A percentile compares a stretch with the other conserved stretches of the same genome.
These are phyloP conservation scores for Ceratobasidium sp. DNA, from an alignment of 1,284 basidiomycete species.

Conservation along the genomic window DNA sequence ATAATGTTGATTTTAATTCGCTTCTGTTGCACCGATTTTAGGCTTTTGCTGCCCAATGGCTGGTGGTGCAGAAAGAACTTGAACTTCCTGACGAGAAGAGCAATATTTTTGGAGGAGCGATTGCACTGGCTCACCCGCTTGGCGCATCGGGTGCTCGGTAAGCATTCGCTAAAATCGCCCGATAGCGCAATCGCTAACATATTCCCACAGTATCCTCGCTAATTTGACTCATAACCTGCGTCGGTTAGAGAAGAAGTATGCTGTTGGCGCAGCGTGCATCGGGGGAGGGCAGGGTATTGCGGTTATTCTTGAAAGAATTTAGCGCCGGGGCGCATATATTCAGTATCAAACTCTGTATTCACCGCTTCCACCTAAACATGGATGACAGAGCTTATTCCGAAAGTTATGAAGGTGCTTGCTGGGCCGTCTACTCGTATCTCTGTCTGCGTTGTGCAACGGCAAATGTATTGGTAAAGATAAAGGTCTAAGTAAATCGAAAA, in stretches of 20 bases:
- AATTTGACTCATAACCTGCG: conserved; percentile 67
- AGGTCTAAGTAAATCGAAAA: background rate
- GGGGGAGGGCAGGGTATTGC: conserved; percentile 63
- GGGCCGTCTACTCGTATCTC: background rate
- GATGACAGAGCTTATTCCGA: no score
- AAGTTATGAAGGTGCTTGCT: no score
- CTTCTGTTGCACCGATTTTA: conserved; percentile 17
- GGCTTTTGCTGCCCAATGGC: conserved; percentile 70
- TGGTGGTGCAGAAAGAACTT: conserved; percentile 67
- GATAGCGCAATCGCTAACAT: background rate
- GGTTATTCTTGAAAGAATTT: conserved; percentile 57
- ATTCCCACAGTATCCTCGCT: conserved; percentile 59
- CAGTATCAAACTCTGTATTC: background rate
- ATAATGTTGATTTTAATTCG: background rate
- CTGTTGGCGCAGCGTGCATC: conserved; percentile 68
- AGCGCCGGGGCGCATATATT: conserved; percentile 7
- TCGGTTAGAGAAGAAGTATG: conserved; percentile 66
- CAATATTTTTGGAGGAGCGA: conserved; percentile 64
- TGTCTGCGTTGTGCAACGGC: background rate
- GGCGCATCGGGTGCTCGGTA: conserved; percentile 65
- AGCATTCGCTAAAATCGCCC: conserved; percentile 40
- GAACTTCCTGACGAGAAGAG: conserved; percentile 66
- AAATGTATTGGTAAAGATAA: background rate
- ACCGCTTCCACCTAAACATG: background rate
- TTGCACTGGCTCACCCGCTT: conserved; percentile 68